These are phyloP conservation scores for Chloromonas sp. DNA, from an alignment of 163 green algal species.

Conservation along the genomic window DNA sequence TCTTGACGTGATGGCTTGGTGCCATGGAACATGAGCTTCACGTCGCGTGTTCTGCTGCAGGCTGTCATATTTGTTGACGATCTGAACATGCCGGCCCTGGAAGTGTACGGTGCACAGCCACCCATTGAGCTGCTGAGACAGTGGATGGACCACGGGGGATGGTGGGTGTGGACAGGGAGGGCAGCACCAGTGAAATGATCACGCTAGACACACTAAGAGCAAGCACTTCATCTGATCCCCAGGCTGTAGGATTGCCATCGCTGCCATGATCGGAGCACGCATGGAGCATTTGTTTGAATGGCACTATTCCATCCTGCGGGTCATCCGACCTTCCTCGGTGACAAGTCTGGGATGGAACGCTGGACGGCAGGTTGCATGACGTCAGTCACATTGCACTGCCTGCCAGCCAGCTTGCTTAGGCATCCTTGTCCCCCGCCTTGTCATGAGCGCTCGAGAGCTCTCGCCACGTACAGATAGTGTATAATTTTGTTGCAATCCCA, in stretches of 20 bases:
- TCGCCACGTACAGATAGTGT: neutral
- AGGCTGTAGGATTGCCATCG: no score
- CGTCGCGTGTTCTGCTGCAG: neutral
- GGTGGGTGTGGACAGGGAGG: slow-evolving; percentile 18
- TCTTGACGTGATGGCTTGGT: neutral
- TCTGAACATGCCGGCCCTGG: slow-evolving; percentile 55
- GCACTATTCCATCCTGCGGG: no score
- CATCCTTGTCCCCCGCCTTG: no score
- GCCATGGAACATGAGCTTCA: neutral
- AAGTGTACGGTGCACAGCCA: slow-evolving; percentile 48
- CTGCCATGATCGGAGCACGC: no score
- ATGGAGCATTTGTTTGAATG: no score
- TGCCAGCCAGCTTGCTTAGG: no score
- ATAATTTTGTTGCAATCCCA: neutral
- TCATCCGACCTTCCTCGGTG: no score
- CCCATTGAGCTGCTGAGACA: slow-evolving; percentile 62
- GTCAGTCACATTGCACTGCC: neutral
- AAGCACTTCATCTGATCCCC: no score
- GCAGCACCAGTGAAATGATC: no score
- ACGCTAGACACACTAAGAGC: no score
- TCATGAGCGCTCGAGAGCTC: neutral
- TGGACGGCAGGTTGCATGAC: no score
- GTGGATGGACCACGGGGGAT: slow-evolving; percentile 59
- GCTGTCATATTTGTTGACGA: slow-evolving; percentile 61
- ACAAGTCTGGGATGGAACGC: no score